Evolutionary conservation across 352 stramenopile genomes (phyloP).

Genomic region (Pelagophyceae sp.): DNA sequence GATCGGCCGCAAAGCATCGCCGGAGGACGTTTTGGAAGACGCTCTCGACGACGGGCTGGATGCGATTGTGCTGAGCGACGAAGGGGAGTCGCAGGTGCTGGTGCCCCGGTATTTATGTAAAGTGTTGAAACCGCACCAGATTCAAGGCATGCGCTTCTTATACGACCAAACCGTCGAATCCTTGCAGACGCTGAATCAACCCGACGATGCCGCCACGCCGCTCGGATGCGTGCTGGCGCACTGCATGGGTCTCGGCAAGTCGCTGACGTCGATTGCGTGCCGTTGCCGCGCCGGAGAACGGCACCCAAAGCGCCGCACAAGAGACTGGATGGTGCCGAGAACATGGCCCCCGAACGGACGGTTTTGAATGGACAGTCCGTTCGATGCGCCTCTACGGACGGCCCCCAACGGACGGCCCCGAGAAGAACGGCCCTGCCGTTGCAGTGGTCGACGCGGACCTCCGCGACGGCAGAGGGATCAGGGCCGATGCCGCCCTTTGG

Average conservation of each 20-base stretch:
- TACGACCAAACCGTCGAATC: constrained; percentile 17
- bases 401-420: too few relatives aligned
- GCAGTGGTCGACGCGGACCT: too few relatives aligned
- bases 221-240: constrained; percentile 41
- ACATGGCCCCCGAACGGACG: too few relatives aligned
- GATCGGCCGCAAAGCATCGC: too few relatives aligned
- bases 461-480: too few relatives aligned
- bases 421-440: too few relatives aligned
- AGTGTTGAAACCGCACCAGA: constrained; percentile 17
- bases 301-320: too few relatives aligned
- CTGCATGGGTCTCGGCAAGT: constrained; percentile 43
- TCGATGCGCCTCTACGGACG: too few relatives aligned
- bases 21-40: constrained; percentile 1
- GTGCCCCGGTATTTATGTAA: constrained; percentile 3
- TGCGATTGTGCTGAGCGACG: constrained; percentile 11
- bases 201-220: background rate
- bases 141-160: constrained; percentile 11
- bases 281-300: too few relatives aligned
- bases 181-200: background rate
- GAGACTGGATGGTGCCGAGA: too few relatives aligned
- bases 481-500: too few relatives aligned
- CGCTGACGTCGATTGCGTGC: constrained; percentile 26
- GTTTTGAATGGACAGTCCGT: too few relatives aligned
- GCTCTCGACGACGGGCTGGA: background rate
- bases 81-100: background rate